These are phyloP conservation scores for Phytophthora capsici DNA, from an alignment of 352 stramenopile genomes.

Conservation along the genomic window DNA sequence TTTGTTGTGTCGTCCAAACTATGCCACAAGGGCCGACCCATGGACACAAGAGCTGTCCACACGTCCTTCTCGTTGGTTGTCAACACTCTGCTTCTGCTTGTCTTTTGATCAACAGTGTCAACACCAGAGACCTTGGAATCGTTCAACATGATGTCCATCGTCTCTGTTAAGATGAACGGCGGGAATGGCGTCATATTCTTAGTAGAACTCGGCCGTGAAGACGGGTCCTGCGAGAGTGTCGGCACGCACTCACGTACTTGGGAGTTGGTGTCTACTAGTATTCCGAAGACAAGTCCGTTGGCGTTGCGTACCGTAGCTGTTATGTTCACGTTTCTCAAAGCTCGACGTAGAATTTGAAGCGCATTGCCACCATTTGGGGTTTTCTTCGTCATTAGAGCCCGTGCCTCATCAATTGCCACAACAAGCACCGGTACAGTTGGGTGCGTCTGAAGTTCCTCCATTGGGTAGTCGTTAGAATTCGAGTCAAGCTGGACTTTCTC, in stretches of 20 bases:
- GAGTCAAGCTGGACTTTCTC: too few species aligned
- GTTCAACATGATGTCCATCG: conserved; percentile 25
- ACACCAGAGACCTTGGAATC: not conserved
- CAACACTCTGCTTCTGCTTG: conserved; percentile 1
- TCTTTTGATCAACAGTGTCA: too few species aligned
- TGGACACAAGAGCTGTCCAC: conserved; percentile 6
- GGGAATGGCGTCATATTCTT: conserved; percentile 52
- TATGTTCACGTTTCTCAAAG: not conserved
- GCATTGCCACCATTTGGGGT: too few species aligned
- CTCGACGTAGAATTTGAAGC: not conserved
- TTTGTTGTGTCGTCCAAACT: not conserved
- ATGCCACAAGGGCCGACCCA: conserved; percentile 14
- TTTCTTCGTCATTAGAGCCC: too few species aligned
- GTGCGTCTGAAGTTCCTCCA: too few species aligned
- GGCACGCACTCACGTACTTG: not conserved
- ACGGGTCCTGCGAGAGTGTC: not conserved
- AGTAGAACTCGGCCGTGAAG: not conserved
- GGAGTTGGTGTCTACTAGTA: conserved; percentile 1
- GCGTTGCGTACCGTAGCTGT: not conserved
- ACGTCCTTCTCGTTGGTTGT: not conserved
- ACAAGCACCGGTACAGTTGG: too few species aligned
- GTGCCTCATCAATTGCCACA: too few species aligned
- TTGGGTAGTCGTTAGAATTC: too few species aligned
- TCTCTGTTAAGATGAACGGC: conserved; percentile 59
- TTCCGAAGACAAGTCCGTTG: not conserved